A percentile compares a stretch with the other conserved stretches of the same genome.
phyloP scores from a whole-genome alignment of 768 basidiomycete genomes.

The Tricholoma sp. region DNA sequence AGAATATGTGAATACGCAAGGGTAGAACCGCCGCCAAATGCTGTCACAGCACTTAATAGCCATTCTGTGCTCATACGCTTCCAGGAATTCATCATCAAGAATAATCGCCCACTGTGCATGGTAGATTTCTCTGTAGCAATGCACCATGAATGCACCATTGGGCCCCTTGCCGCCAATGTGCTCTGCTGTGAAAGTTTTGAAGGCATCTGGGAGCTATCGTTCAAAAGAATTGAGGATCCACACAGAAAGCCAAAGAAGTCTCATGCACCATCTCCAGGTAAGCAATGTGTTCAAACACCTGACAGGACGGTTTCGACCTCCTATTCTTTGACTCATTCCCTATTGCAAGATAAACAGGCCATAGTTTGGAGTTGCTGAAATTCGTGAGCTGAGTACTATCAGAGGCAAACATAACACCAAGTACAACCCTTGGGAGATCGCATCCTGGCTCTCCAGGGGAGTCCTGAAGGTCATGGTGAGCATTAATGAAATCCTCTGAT shows the following conservation, averaged over 20 bases:
- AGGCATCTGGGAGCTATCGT: no score
- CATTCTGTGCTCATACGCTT: no score
- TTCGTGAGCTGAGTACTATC: constrained; percentile 24
- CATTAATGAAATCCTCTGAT: constrained; percentile 11
- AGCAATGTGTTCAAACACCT: constrained; percentile 23
- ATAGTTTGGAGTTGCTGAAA: constrained; percentile 25
- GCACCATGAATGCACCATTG: no score
- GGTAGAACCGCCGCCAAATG: neutral
- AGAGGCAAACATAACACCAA: constrained; percentile 22
- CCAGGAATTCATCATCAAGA: no score
- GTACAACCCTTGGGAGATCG: constrained; percentile 12
- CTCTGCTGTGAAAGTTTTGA: no score
- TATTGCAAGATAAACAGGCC: constrained; percentile 9
- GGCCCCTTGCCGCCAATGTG: no score
- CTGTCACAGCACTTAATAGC: neutral
- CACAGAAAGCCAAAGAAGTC: no score
- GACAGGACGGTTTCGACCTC: constrained; percentile 11
- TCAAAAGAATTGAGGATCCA: no score
- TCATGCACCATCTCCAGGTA: constrained; percentile 20
- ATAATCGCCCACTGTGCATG: neutral
- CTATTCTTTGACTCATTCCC: no score
- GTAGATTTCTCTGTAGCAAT: neutral
- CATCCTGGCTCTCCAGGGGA: constrained; percentile 7
- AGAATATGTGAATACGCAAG: neutral
- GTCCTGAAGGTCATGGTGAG: constrained; percentile 6